Conservation (phyloP, 2,329 filamentous ascomycete genomes). For the Exophiala calicioides region DNA sequence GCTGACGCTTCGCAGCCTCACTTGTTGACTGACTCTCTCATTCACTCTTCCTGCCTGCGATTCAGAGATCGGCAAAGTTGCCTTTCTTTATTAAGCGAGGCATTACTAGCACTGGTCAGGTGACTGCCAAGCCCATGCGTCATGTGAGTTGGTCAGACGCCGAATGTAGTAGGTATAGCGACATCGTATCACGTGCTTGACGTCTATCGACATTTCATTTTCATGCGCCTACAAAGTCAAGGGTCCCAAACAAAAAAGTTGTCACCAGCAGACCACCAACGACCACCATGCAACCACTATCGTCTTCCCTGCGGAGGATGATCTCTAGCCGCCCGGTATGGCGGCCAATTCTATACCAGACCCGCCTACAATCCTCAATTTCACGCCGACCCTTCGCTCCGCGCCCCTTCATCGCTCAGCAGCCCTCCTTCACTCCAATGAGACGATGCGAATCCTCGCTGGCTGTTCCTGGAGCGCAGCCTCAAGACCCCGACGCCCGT, state of each 20-base stretch:
- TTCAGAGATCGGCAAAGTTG: conserved; percentile 2
- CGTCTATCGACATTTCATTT: too few species aligned
- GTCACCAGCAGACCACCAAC: not conserved
- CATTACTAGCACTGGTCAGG: not conserved
- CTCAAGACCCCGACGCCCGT: conserved; percentile 5
- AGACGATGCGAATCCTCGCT: conserved; percentile 26
- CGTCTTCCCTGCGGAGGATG: not conserved
- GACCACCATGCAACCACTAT: conserved; percentile 16
- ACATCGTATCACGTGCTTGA: too few species aligned
- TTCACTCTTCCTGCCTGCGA: not conserved
- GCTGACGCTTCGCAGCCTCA: too few species aligned
- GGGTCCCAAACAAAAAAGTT: too few species aligned
- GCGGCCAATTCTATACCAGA: not conserved
- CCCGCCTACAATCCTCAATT: conserved; percentile 8
- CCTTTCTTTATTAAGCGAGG: not conserved
- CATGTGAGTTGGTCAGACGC: too few species aligned
- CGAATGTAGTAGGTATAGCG: too few species aligned
- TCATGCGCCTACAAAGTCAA: too few species aligned
- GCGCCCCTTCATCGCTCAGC: not conserved
- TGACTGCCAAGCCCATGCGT: conserved; percentile 8
- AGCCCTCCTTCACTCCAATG: conserved; percentile 1
- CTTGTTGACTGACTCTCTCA: not conserved
- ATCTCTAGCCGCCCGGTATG: not conserved
- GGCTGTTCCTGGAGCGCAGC: conserved; percentile 13
- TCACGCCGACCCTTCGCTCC: conserved; percentile 5